Conservation (phyloP, 805 yeast species). For the Hanseniaspora clermontiae region DNA sequence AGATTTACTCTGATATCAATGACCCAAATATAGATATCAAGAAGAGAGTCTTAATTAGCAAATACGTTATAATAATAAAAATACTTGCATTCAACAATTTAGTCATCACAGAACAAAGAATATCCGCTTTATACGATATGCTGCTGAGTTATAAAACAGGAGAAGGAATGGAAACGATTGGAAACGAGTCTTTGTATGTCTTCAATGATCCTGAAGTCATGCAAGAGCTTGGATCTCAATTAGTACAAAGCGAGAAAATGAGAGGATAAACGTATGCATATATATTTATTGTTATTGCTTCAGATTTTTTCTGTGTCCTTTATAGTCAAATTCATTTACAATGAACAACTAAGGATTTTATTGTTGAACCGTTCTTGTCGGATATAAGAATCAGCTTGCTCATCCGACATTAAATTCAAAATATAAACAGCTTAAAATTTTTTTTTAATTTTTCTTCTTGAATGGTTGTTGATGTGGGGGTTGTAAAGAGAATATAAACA, state of each 20-base stretch:
- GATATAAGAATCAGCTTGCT: too few relatives aligned
- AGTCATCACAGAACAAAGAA: constrained; percentile 72
- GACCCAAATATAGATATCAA: constrained; percentile 50
- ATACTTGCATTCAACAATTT: constrained; percentile 76
- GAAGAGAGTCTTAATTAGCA: constrained; percentile 59
- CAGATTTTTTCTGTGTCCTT: neutral
- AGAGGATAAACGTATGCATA: neutral
- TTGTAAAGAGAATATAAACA: neutral
- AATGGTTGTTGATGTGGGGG: neutral
- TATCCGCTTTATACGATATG: constrained; percentile 68
- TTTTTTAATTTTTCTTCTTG: neutral
- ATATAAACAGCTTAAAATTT: too few relatives aligned
- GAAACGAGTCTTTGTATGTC: constrained; percentile 2
- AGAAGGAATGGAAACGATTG: neutral
- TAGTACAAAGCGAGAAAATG: constrained; percentile 9
- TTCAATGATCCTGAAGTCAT: constrained; percentile 10
- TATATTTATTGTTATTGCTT: neutral
- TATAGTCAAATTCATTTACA: neutral
- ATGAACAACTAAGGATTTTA: too few relatives aligned
- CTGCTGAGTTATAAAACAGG: constrained; percentile 25
- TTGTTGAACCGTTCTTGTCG: too few relatives aligned
- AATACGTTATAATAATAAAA: constrained; percentile 73
- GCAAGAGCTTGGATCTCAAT: constrained; percentile 7
- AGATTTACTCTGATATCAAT: constrained; percentile 82
- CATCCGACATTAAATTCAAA: too few relatives aligned